A percentile compares a stretch with the other conserved stretches of the same genome.
Conservation (phyloP, 2,329 filamentous ascomycete species). For the Aspergillus phoenicis region DNA sequence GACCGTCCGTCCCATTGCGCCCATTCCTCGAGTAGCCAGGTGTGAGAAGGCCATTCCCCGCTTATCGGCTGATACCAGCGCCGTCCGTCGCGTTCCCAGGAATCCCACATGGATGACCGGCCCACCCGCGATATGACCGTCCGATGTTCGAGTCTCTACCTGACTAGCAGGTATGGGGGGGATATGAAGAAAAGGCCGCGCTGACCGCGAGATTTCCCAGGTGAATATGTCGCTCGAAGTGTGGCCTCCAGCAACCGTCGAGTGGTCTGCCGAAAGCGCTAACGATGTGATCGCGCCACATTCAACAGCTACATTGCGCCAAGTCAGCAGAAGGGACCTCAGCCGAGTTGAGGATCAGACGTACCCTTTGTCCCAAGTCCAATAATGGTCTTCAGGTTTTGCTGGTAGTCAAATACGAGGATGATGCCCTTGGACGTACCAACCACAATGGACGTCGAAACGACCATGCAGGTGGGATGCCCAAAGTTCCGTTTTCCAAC, state of each 20-base stretch:
- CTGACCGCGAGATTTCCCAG: slow-evolving; percentile 85
- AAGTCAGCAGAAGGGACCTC: not conserved
- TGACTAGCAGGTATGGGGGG: slow-evolving; percentile 71
- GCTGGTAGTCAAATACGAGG: slow-evolving; percentile 95
- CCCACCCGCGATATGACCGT: slow-evolving; percentile 79
- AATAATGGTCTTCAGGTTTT: slow-evolving; percentile 90
- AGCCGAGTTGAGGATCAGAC: slow-evolving; percentile 21
- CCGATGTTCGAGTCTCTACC: slow-evolving; percentile 65
- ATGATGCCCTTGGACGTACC: slow-evolving; percentile 95
- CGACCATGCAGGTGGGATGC: slow-evolving; percentile 81
- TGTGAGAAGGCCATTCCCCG: slow-evolving; percentile 98
- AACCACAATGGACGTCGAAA: slow-evolving; percentile 84
- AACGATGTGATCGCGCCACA: slow-evolving; percentile 84
- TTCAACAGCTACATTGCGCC: slow-evolving; percentile 68
- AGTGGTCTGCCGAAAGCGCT: slow-evolving; percentile 90
- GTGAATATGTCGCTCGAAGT: slow-evolving; percentile 90
- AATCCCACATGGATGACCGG: slow-evolving; percentile 92
- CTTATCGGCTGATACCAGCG: slow-evolving; percentile 91
- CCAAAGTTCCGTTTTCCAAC: slow-evolving; percentile 90
- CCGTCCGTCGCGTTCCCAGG: slow-evolving; percentile 87
- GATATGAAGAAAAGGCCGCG: slow-evolving; percentile 85
- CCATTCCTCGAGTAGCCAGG: slow-evolving; percentile 86
- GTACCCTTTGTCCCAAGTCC: slow-evolving; percentile 87
- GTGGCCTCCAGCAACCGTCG: slow-evolving; percentile 87
- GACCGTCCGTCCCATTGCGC: slow-evolving; percentile 79